phyloP scores from a whole-genome alignment of 2,329 filamentous ascomycete species.

The Xylaria sp. region DNA sequence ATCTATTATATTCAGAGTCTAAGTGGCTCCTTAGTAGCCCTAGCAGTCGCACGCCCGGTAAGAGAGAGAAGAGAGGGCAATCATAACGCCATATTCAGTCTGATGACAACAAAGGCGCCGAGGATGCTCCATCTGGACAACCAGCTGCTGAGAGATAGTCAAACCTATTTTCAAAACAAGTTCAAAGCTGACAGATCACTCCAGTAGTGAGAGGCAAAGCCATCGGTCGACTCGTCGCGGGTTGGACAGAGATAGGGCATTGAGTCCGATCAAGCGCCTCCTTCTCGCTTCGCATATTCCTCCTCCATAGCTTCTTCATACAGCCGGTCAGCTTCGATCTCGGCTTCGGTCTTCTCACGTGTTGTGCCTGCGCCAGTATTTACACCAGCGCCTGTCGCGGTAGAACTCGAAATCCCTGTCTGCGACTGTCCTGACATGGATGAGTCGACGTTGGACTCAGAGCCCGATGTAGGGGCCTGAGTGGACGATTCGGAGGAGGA shows the following conservation, averaged over 20 bases:
- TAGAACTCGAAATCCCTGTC: conserved; percentile 10
- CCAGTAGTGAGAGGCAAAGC: not conserved
- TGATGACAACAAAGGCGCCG: not conserved
- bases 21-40: not conserved
- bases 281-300: conserved; percentile 66
- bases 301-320: conserved; percentile 67
- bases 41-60: not conserved
- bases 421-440: conserved; percentile 26
- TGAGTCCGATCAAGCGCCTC: conserved; percentile 54
- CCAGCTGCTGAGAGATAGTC: not conserved
- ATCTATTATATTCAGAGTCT: conserved; percentile 15
- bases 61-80: conserved; percentile 9
- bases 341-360: conserved; percentile 60
- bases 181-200: not conserved
- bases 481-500: conserved; percentile 2
- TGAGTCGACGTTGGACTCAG: conserved; percentile 25
- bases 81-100: not conserved
- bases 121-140: not conserved
- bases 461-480: conserved; percentile 12
- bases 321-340: conserved; percentile 60
- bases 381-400: conserved; percentile 57
- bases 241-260: not conserved
- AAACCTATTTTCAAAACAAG: not conserved
- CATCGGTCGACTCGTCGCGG: not conserved
- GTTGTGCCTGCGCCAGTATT: conserved; percentile 61